These are phyloP conservation scores for Metarhizium guizhouense DNA, from an alignment of 2,329 filamentous ascomycete genomes.

Conservation along the genomic window DNA sequence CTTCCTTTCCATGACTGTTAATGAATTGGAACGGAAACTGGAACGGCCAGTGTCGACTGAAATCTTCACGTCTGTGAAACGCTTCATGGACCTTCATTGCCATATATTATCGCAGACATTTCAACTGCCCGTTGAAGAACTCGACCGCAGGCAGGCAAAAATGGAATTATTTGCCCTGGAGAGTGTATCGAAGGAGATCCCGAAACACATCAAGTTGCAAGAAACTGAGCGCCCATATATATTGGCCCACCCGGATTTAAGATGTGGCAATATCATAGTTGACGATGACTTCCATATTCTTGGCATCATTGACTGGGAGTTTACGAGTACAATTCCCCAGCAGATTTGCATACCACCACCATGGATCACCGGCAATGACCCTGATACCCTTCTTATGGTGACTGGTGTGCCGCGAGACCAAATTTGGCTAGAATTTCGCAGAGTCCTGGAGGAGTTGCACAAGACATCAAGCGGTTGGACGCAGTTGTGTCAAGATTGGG, in stretches of 20 bases:
- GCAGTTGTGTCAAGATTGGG: not conserved
- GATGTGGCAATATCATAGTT: constrained; percentile 16
- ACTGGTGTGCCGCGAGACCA: not conserved
- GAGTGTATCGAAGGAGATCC: constrained; percentile 1
- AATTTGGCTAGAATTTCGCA: not conserved
- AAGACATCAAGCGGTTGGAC: not conserved
- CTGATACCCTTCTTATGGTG: not conserved
- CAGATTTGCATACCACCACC: constrained; percentile 10
- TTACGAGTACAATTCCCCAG: constrained; percentile 9
- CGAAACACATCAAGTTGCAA: not conserved
- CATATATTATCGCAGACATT: too few relatives aligned
- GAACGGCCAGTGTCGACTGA: too few relatives aligned
- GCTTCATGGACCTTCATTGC: too few relatives aligned
- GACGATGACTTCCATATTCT: constrained; percentile 13
- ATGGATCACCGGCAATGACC: constrained; percentile 10
- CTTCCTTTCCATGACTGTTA: too few relatives aligned
- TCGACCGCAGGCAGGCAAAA: constrained; percentile 4
- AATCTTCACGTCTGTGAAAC: too few relatives aligned
- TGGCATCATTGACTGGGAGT: constrained; percentile 3
- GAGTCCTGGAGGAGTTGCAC: not conserved
- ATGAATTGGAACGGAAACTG: too few relatives aligned
- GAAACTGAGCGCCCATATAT: constrained; percentile 5
- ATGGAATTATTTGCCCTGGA: constrained; percentile 11
- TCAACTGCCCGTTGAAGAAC: constrained; percentile 4
- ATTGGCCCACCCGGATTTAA: constrained; percentile 10